phyloP scores from a whole-genome alignment of 345 rosid species.

The Aquilaria malaccensis region DNA sequence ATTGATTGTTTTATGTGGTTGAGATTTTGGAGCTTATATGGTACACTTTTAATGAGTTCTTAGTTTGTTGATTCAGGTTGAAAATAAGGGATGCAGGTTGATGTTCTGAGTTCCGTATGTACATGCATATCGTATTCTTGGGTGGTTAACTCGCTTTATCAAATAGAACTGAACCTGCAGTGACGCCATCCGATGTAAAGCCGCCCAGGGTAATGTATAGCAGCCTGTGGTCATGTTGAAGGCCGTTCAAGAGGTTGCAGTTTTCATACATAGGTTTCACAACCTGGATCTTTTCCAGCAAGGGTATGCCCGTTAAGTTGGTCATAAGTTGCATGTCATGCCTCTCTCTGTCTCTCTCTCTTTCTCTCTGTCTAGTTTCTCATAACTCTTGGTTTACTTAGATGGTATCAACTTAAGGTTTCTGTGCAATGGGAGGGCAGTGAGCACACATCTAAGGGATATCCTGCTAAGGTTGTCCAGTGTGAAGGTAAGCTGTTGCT shows the following conservation, averaged over 20 bases:
- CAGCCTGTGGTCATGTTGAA: conserved; percentile 60
- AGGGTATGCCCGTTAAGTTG: conserved; percentile 43
- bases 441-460: conserved; percentile 36
- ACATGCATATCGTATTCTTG: conserved; percentile 43
- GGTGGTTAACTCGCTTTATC: conserved; percentile 47
- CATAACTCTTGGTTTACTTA: conserved; percentile 14
- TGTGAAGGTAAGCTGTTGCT: conserved; percentile 64
- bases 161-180: conserved; percentile 24
- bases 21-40: not conserved
- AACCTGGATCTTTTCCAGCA: conserved; percentile 89
- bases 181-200: conserved; percentile 43
- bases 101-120: conserved; percentile 15
- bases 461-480: conserved; percentile 87
- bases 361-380: not conserved
- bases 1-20: conserved; percentile 1
- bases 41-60: not conserved
- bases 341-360: not conserved
- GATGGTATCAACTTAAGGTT: conserved; percentile 91
- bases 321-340: not conserved
- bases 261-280: conserved; percentile 79
- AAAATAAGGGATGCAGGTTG: conserved; percentile 24
- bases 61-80: conserved; percentile 2
- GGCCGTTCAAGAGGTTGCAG: conserved; percentile 69
- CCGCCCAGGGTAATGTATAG: conserved; percentile 24
- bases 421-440: conserved; percentile 84